Evolutionary conservation across 306 rosid species (phyloP).

Genomic region (Castanospermum australe): DNA sequence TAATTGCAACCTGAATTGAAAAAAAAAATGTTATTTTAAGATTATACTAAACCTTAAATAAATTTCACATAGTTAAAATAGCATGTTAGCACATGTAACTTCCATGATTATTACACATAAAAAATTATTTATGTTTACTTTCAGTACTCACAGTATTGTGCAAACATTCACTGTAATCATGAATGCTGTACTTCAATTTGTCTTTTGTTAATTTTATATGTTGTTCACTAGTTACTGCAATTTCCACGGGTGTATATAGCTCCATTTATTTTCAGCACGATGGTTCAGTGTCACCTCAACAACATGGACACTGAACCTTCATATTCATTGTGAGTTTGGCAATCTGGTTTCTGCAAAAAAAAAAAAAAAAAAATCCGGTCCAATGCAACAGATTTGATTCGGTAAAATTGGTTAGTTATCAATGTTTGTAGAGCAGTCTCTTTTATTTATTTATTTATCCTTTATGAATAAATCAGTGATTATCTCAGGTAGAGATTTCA

Average conservation of each 20-base stretch:
- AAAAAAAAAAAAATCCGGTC: background rate
- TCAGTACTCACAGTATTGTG: background rate
- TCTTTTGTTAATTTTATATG: background rate
- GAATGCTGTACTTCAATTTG: background rate
- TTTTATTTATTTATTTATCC: background rate
- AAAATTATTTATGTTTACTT: background rate
- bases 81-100: too few relatives aligned
- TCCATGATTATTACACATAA: too few relatives aligned
- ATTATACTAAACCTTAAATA: too few relatives aligned
- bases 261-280: background rate
- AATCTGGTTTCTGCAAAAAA: too few relatives aligned
- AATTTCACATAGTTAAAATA: too few relatives aligned
- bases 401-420: background rate
- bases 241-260: background rate
- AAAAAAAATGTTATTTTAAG: too few relatives aligned
- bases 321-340: background rate
- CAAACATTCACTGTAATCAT: background rate
- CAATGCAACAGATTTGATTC: background rate
- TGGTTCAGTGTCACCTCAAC: background rate
- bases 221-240: background rate
- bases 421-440: background rate
- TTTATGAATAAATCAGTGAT: background rate
- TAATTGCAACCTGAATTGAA: too few relatives aligned
- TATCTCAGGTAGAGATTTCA: background rate
- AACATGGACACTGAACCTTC: background rate